A percentile compares a stretch with the other conserved stretches of the same genome.
phyloP scores from a whole-genome alignment of 2,329 filamentous ascomycete genomes.

The Chaetomium sp. region DNA sequence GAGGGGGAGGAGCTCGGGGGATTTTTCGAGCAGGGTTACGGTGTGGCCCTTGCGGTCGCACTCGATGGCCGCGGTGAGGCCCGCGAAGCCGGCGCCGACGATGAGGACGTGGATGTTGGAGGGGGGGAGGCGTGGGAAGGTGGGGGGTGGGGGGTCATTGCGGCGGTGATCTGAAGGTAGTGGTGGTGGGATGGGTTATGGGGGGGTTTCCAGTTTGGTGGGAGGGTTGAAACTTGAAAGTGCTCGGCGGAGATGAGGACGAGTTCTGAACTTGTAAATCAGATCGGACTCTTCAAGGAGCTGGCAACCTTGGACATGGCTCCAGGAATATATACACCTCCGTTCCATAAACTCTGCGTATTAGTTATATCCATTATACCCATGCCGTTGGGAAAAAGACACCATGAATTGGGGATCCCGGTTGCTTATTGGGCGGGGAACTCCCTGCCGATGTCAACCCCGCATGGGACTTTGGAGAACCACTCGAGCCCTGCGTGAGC shows the following conservation, averaged over 20 bases:
- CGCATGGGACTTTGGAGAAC: constrained; percentile 13
- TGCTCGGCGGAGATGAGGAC: too few species aligned
- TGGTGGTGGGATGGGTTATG: background rate
- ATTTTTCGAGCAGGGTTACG: constrained; percentile 50
- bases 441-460: constrained; percentile 20
- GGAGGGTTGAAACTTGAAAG: too few species aligned
- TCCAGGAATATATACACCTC: background rate
- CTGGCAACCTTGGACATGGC: background rate
- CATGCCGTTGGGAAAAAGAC: background rate
- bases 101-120: constrained; percentile 48
- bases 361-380: too few species aligned
- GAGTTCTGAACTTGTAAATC: background rate
- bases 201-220: background rate
- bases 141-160: constrained; percentile 2
- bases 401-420: constrained; percentile 4
- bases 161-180: too few species aligned
- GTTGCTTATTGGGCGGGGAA: constrained; percentile 17
- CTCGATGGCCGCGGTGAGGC: constrained; percentile 60
- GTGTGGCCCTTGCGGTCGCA: constrained; percentile 57
- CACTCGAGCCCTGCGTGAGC: background rate
- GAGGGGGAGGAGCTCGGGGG: constrained; percentile 47
- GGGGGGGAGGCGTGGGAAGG: constrained; percentile 19
- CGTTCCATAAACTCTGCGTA: too few species aligned
- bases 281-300: background rate
- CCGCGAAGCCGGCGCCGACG: constrained; percentile 57